phyloP scores from a whole-genome alignment of 2,329 filamentous ascomycete genomes.

The Colletotrichum euphorbiae region DNA sequence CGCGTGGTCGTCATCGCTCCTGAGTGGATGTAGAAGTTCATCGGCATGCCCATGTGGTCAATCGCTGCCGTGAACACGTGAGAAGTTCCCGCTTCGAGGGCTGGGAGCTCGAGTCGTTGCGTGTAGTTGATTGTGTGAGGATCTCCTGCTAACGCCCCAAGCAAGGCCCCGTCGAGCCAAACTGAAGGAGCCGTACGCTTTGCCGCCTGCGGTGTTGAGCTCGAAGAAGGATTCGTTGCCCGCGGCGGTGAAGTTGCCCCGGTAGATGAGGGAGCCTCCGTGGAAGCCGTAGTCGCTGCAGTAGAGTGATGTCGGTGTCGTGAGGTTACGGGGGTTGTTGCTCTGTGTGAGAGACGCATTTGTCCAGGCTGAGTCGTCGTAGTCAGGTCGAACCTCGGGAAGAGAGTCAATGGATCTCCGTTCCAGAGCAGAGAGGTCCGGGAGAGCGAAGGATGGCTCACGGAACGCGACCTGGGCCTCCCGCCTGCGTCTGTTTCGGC shows the following conservation, averaged over 20 bases:
- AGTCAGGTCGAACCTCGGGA: conserved; percentile 41
- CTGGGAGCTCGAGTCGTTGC: conserved; percentile 59
- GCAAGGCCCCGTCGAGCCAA: conserved; percentile 71
- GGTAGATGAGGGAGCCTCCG: conserved; percentile 72
- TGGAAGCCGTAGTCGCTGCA: conserved; percentile 77
- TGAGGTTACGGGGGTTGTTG: conserved; percentile 45
- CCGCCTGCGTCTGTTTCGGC: conserved; percentile 28
- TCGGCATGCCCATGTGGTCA: conserved; percentile 76
- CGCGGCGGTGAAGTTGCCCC: conserved; percentile 71
- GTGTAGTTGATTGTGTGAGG: conserved; percentile 1
- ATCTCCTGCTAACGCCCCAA: not conserved
- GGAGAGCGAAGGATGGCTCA: conserved; percentile 33
- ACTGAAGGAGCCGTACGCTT: conserved; percentile 72
- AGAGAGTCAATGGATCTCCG: conserved; percentile 42
- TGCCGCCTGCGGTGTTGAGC: conserved; percentile 71
- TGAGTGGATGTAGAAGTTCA: conserved; percentile 67
- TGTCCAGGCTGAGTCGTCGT: conserved; percentile 58
- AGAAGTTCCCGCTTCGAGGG: conserved; percentile 52
- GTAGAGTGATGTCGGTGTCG: conserved; percentile 74
- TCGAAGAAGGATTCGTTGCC: conserved; percentile 67
- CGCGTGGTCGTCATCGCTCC: conserved; percentile 69
- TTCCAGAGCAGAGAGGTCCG: conserved; percentile 17
- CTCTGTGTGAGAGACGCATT: conserved; percentile 47
- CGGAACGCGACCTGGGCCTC: conserved; percentile 39
- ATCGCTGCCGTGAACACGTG: conserved; percentile 76